Evolutionary conservation across 2,329 filamentous ascomycete species (phyloP).

Genomic region (Anthostomella pinea): DNA sequence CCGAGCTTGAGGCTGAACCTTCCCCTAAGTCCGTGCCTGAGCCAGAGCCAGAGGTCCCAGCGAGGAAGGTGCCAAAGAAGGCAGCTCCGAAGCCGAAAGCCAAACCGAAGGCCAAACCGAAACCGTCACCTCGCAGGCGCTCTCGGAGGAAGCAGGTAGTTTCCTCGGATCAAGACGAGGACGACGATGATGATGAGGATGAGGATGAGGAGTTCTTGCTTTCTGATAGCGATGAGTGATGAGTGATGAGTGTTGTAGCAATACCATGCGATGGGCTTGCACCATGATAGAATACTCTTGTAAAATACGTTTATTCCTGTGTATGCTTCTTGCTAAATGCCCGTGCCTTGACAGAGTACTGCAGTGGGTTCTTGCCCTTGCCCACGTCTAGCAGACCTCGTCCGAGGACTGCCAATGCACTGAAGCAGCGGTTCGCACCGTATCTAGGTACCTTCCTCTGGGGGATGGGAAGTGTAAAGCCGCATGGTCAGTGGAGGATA

Average conservation of each 20-base stretch:
- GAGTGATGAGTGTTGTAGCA: neutral
- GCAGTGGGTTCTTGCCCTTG: too few relatives aligned
- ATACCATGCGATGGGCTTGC: neutral
- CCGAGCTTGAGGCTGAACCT: conserved; percentile 7
- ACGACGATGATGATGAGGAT: conserved; percentile 22
- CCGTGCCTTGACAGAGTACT: too few relatives aligned
- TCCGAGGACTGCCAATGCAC: too few relatives aligned
- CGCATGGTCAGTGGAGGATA: too few relatives aligned
- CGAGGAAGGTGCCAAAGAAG: conserved; percentile 15
- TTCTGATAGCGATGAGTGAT: conserved; percentile 17
- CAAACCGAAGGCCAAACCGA: conserved; percentile 24
- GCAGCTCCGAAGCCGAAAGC: conserved; percentile 16
- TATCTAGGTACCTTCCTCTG: too few relatives aligned
- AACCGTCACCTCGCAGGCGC: conserved; percentile 22
- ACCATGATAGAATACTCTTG: neutral
- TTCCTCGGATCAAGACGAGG: conserved; percentile 23
- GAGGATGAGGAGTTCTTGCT: conserved; percentile 22
- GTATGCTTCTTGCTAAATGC: too few relatives aligned
- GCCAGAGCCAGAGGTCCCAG: neutral
- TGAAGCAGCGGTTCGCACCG: too few relatives aligned
- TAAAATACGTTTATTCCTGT: too few relatives aligned
- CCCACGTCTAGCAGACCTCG: too few relatives aligned
- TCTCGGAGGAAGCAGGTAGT: conserved; percentile 20
- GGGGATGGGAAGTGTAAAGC: too few relatives aligned
- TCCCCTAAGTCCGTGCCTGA: neutral